A percentile compares a stretch with the other conserved stretches of the same genome.
Conservation (phyloP, 2,329 filamentous ascomycete genomes). For the Pseudocercospora ulei region DNA sequence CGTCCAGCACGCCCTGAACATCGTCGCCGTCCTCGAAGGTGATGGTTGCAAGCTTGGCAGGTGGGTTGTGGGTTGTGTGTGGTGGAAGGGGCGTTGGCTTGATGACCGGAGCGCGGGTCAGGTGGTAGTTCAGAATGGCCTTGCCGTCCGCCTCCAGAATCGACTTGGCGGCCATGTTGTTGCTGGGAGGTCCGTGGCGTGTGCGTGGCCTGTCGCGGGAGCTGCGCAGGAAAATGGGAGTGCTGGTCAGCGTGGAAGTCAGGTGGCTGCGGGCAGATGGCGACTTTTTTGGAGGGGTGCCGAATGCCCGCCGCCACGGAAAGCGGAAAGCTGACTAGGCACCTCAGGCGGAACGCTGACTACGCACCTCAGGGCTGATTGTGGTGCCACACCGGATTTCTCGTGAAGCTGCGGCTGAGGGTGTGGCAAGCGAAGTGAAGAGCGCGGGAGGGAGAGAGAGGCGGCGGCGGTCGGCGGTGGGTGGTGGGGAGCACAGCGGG, state of each 20-base stretch:
- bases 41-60: conserved; percentile 80
- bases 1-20: conserved; percentile 75
- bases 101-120: conserved; percentile 92
- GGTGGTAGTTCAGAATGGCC: conserved; percentile 99
- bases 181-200: conserved; percentile 9
- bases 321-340: conserved; percentile 13
- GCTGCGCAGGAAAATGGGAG: background rate
- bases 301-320: conserved; percentile 9
- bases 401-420: conserved; percentile 1
- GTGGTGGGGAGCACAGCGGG: background rate
- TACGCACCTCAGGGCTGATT: conserved; percentile 13
- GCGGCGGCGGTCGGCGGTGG: no score
- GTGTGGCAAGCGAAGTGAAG: conserved; percentile 5
- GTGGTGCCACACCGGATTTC: background rate
- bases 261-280: conserved; percentile 9
- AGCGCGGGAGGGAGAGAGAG: conserved; percentile 3
- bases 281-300: no score
- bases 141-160: conserved; percentile 99
- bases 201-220: conserved; percentile 5
- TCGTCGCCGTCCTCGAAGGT: conserved; percentile 84
- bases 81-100: conserved; percentile 89
- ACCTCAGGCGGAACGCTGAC: conserved; percentile 14
- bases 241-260: no score
- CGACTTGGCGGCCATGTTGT: conserved; percentile 83
- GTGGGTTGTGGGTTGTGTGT: conserved; percentile 79